These are phyloP conservation scores for Trichoderma erinaceum DNA, from an alignment of 495 filamentous ascomycete genomes.

Conservation along the genomic window DNA sequence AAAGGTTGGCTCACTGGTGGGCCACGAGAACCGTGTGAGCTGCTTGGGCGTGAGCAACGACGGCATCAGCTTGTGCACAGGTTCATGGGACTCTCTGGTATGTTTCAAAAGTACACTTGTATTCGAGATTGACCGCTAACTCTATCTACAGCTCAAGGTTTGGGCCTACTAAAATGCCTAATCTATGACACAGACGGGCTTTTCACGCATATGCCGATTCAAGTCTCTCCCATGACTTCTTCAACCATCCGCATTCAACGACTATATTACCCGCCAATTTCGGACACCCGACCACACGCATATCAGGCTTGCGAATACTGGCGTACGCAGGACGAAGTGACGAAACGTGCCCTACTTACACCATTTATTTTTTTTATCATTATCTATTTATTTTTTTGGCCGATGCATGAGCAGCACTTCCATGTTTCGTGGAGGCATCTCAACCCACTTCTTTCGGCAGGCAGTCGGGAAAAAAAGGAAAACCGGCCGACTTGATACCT, in stretches of 20 bases:
- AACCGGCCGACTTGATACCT: conserved; percentile 13
- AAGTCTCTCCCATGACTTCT: conserved; percentile 21
- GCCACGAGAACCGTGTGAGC: conserved; percentile 98
- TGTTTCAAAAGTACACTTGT: conserved; percentile 28
- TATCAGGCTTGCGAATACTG: conserved; percentile 37
- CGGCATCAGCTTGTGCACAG: conserved; percentile 97
- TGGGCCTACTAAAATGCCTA: conserved; percentile 58
- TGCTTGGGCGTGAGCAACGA: conserved; percentile 98
- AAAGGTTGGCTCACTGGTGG: conserved; percentile 90
- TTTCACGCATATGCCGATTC: conserved; percentile 20
- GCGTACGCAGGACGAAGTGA: conserved; percentile 50
- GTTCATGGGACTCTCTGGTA: conserved; percentile 99
- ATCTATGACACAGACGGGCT: conserved; percentile 24
- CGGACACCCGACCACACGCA: conserved; percentile 9
- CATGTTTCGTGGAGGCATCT: background rate
- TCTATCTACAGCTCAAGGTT: conserved; percentile 64
- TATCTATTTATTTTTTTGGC: conserved; percentile 26
- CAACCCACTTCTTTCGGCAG: conserved; percentile 11
- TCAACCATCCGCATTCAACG: conserved; percentile 27
- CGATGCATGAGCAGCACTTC: background rate
- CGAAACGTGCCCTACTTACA: conserved; percentile 38
- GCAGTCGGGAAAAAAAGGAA: conserved; percentile 12
- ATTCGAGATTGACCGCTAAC: conserved; percentile 22
- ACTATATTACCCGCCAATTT: conserved; percentile 22
- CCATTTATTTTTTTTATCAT: conserved; percentile 18